These are phyloP conservation scores for Moricandia arvensis DNA, from an alignment of 345 rosid species.

Conservation along the genomic window DNA sequence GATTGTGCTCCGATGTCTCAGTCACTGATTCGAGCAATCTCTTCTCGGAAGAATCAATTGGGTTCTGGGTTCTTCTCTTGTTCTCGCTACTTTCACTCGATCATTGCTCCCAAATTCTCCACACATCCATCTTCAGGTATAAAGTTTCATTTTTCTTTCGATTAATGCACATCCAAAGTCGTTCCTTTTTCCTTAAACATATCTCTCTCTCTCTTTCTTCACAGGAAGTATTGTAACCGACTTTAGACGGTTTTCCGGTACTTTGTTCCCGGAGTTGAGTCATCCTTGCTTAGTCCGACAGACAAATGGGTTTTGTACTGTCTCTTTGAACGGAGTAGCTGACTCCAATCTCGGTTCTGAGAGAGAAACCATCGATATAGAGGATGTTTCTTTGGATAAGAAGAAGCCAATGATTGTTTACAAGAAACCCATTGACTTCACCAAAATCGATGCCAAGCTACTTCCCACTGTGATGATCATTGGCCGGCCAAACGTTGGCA, in stretches of 20 bases:
- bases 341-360: conserved; percentile 24
- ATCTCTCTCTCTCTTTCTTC: neutral
- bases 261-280: conserved; percentile 20
- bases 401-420: conserved; percentile 34
- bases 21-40: conserved; percentile 34
- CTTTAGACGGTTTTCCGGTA: neutral
- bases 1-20: conserved; percentile 34
- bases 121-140: conserved; percentile 18
- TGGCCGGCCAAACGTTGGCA: conserved; percentile 96
- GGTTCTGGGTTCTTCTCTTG: neutral
- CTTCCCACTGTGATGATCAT: conserved; percentile 84
- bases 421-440: conserved; percentile 65
- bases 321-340: conserved; percentile 19
- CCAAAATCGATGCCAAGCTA: conserved; percentile 53
- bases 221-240: neutral
- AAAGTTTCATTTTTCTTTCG: neutral
- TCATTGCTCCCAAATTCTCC: conserved; percentile 2
- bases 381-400: conserved; percentile 24
- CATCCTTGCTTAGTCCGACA: neutral
- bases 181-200: neutral
- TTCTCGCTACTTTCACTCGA: neutral
- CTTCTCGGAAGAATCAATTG: conserved; percentile 34
- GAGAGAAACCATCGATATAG: conserved; percentile 6
- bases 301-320: conserved; percentile 42
- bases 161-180: neutral